Evolutionary conservation across 441 rosid species (phyloP), one percentile per base, ranked within the genome.

Genomic region (Syzygium syzygioides): DNA sequence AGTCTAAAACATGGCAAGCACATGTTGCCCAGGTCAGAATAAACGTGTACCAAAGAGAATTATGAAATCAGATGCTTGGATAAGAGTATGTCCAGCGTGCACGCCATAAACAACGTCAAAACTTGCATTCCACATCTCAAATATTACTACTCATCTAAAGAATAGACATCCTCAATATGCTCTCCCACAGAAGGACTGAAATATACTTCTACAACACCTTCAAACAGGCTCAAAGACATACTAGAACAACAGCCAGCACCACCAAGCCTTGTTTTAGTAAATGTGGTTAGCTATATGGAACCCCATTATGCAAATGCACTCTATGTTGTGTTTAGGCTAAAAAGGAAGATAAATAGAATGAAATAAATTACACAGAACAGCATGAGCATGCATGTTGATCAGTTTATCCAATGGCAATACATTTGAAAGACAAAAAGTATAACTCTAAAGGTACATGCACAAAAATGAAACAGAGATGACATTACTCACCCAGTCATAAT

Each of bases 401-500:
- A 41, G 83, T 76, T 76, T 20, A 76, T 41, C 52, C n/a, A 4
- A 76, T 76, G n/a, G 18, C 83, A 76, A 76, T 37, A 76, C n/a
- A 76, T 41, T 71, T 1, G 28, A 37, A 23, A 37, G 83, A 76
- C 52, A 71, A 71, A 20, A 71, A 5, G 50, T 37, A 71, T 17
- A 6, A 71, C 52, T 71, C 80, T 11, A 12, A 59, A 59, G 80
- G 80, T 71, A 41, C 48, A 23, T 37, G n/a, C 83, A 12, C 9
- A 3, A 37, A 76, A 76, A 13, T 76, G 83, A 23, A 68, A 71
- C 15, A 76, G 52, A 71, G 52, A 32, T 76, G 83, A 20, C 28
- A 37, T 23, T 12, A 37, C 94, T 92, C 91, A 95, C 99, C 99
- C 99, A 97, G n/a, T 96, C 99, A 93, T 98, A 97, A 90, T 97